Base-by-base conservation (phyloP, 1,139 yeast genomes). In the Kodamaea sp. region DNA sequence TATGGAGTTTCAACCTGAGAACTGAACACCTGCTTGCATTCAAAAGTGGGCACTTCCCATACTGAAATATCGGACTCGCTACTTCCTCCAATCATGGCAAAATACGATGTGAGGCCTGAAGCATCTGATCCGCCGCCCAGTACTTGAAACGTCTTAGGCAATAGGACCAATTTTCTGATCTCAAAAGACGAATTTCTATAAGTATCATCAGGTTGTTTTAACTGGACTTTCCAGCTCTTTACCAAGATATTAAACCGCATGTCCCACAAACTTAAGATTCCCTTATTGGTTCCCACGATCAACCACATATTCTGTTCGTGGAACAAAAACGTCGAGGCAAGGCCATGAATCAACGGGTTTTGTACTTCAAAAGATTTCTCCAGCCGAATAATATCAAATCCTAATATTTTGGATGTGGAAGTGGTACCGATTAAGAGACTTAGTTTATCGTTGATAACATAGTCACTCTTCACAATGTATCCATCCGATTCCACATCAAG, bases 201-300 rank as follows among this genome's bases (percentile, higher is more conserved):
- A 15, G 34, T 38, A 4, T 41, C 41, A 9, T 41, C 39, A 8
- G 42, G 36, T 4, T 40, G 46, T 13, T 44, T 71, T 29, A 83
- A 33, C 13, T 40, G 34, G 2, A 56, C 66, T 6, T 73, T 71
- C 80, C 89, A 85, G 1, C 82, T 65, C 41, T 76, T 80, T 19
- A 86, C 64, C 29, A 76, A 61, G 0, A 83, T 46, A 24, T 69
- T 70, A 53, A 88, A 87, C 35, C 96, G 65, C 27, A 85, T 48
- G 57, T 90, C 97, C 95, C 96, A 89, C 14, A 92, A 57, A 42
- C 79, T 79, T 21, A 92, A 55, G 1, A 81, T 62, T 1, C 97
- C 97, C 28, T 72, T 73, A 1, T 76, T 65, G 0, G 97, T 86
- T 0, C 96, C 97, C 3, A 83, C 54, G 4, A 88, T 55, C 4